Conservation (phyloP, 2,329 filamentous ascomycete species). For the Claviceps spartinae region DNA sequence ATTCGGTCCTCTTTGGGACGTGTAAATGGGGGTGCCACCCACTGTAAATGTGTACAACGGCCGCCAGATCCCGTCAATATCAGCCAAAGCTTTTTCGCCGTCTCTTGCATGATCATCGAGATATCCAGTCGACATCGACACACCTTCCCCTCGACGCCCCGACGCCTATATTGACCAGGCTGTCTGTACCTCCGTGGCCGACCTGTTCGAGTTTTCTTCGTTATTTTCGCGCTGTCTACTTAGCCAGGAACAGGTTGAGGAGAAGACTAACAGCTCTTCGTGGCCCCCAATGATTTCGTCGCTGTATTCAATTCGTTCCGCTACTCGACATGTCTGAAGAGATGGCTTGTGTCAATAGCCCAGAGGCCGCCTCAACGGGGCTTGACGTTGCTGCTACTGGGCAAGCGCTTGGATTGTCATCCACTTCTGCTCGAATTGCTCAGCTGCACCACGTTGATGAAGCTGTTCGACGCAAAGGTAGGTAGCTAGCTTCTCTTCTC, state of each 20-base stretch:
- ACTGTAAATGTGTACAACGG: too few species aligned
- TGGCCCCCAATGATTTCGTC: conserved; percentile 22
- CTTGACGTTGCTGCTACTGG: conserved; percentile 38
- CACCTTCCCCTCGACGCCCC: background rate
- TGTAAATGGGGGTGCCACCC: too few species aligned
- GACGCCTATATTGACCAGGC: background rate
- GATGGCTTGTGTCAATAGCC: conserved; percentile 26
- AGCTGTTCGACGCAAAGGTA: conserved; percentile 24
- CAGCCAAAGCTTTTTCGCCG: too few species aligned
- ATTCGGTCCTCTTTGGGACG: too few species aligned
- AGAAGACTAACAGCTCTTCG: background rate
- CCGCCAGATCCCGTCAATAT: too few species aligned
- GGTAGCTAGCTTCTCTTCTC: background rate
- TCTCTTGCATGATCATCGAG: background rate
- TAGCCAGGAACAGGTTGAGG: background rate
- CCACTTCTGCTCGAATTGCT: conserved; percentile 40
- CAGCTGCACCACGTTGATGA: conserved; percentile 44
- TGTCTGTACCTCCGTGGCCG: background rate
- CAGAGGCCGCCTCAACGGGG: conserved; percentile 19
- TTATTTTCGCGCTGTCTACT: background rate
- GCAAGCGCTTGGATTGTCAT: conserved; percentile 45
- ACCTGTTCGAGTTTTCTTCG: background rate
- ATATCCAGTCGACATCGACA: background rate
- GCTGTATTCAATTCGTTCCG: conserved; percentile 10
- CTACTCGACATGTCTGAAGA: conserved; percentile 23